Percentiles rank a stretch among this genome's conserved stretches.
Evolutionary conservation across 2,329 filamentous ascomycete species (phyloP).

Genomic region (Sclerotiophoma versabilis): DNA sequence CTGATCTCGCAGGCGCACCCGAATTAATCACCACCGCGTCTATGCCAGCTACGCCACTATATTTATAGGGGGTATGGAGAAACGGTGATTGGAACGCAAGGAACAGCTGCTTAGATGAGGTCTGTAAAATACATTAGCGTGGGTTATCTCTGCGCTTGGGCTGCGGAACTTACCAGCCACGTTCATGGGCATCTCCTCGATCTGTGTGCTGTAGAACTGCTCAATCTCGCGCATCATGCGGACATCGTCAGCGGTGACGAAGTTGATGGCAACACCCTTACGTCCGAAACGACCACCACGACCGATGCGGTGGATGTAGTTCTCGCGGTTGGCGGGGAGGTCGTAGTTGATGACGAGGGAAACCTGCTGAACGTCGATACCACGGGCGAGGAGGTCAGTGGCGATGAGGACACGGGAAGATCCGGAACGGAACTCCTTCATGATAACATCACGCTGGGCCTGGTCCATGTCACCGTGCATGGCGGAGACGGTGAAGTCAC

Average conservation of each 20-base stretch:
- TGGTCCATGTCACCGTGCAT: slow-evolving; percentile 99
- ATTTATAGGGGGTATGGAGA: slow-evolving; percentile 32
- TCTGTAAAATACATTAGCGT: slow-evolving; percentile 34
- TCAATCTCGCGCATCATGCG: slow-evolving; percentile 99
- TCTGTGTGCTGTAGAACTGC: slow-evolving; percentile 99
- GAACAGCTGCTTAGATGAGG: slow-evolving; percentile 49
- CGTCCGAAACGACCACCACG: slow-evolving; percentile 99
- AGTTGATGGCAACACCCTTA: slow-evolving; percentile 99
- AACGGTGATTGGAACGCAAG: slow-evolving; percentile 36
- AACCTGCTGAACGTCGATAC: slow-evolving; percentile 99
- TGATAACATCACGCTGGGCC: slow-evolving; percentile 96
- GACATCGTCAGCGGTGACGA: slow-evolving; percentile 98
- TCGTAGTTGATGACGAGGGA: slow-evolving; percentile 99
- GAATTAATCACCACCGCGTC: slow-evolving; percentile 43
- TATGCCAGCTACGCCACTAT: slow-evolving; percentile 34
- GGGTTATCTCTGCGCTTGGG: neutral
- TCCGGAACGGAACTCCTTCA: slow-evolving; percentile 99
- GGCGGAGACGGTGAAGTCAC: slow-evolving; percentile 98
- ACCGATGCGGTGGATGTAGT: slow-evolving; percentile 99
- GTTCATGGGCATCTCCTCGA: slow-evolving; percentile 99
- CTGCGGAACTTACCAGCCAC: slow-evolving; percentile 64
- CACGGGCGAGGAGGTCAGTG: slow-evolving; percentile 96
- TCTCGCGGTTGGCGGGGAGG: slow-evolving; percentile 97
- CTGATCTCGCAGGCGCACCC: slow-evolving; percentile 43
- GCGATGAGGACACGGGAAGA: slow-evolving; percentile 98